These are phyloP conservation scores for Geotrichum reessii DNA, from an alignment of 1,139 yeast genomes.

Conservation along the genomic window DNA sequence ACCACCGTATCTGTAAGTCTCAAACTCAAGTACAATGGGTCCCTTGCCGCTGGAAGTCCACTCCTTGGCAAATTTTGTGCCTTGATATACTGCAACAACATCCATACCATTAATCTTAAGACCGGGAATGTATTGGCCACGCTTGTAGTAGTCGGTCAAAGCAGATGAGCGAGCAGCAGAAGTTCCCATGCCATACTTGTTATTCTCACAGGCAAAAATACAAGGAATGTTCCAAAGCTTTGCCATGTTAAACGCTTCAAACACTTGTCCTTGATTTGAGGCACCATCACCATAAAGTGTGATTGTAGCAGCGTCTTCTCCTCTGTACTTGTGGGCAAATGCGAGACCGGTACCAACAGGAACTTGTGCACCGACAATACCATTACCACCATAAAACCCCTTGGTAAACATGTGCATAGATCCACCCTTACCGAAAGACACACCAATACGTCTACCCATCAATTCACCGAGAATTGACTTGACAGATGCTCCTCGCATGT, in stretches of 20 bases:
- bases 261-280: conserved; percentile 97
- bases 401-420: conserved; percentile 98
- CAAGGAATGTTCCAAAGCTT: conserved; percentile 96
- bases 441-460: conserved; percentile 95
- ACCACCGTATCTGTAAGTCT: conserved; percentile 98
- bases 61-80: conserved; percentile 93
- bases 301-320: conserved; percentile 70
- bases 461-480: conserved; percentile 88
- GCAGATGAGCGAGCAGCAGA: conserved; percentile 96
- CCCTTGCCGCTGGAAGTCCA: conserved; percentile 94
- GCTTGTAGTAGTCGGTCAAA: conserved; percentile 91
- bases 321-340: conserved; percentile 91
- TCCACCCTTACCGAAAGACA: conserved; percentile 96
- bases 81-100: conserved; percentile 89
- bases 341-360: conserved; percentile 97
- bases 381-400: conserved; percentile 97
- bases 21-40: conserved; percentile 91
- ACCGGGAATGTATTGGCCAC: conserved; percentile 99
- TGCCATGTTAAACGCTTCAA: conserved; percentile 97
- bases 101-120: conserved; percentile 98
- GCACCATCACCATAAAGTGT: conserved; percentile 98
- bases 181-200: conserved; percentile 99
- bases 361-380: conserved; percentile 99
- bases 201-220: conserved; percentile 94
- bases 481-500: conserved; percentile 91